Base-by-base conservation (phyloP, 352 stramenopile species). In the Phytophthora citrophthora region DNA sequence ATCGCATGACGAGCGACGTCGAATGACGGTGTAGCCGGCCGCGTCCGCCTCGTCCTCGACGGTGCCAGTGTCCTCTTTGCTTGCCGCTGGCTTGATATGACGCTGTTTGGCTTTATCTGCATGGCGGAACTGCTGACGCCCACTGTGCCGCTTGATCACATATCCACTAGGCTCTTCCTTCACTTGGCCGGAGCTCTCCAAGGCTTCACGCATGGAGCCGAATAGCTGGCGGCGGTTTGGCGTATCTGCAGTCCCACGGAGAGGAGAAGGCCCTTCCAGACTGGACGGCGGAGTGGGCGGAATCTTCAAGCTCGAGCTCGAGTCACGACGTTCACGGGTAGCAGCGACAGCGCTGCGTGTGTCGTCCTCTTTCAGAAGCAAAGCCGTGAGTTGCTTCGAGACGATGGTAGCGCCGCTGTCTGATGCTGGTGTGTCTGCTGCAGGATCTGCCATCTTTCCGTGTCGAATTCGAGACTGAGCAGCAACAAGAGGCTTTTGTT, bases 21-120 rank as follows among this genome's bases (percentile, higher is more conserved):
- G 76, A n/a, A 86, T 77, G 29, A 88, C 71, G 3, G 79, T 86
- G 61, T 88, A 88, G 18, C 79, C 79, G 1, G 79, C 79, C 12
- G 76, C 74, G 24, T 88, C 79, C 13, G 74, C 43, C 29, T 76
- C 46, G 27, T 71, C 47, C 7, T 67, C 41, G 8, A 39, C 43
- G 1, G 56, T 18, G 36, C 36, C 16, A 54, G 40, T 54, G 39
- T 58, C 50, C 13, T 40, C 24, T 59, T 51, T 50, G n/a, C 60
- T 68, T 16, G 18, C 47, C 5, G 52, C 12, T 9, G 49, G 51
- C 31, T 74, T 70, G 13, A 18, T 7, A 8, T 68, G 51, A 44
- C 57, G 54, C 16, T 65, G 20, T 48, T 68, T 72, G 18, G 43
- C 26, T 56, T 31, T 47, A 24, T 8, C 24, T 55, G 27, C 26